Evolutionary conservation across 768 basidiomycete genomes (phyloP), one percentile per base, ranked within the genome.

Genomic region (Trametes cinnabarina): DNA sequence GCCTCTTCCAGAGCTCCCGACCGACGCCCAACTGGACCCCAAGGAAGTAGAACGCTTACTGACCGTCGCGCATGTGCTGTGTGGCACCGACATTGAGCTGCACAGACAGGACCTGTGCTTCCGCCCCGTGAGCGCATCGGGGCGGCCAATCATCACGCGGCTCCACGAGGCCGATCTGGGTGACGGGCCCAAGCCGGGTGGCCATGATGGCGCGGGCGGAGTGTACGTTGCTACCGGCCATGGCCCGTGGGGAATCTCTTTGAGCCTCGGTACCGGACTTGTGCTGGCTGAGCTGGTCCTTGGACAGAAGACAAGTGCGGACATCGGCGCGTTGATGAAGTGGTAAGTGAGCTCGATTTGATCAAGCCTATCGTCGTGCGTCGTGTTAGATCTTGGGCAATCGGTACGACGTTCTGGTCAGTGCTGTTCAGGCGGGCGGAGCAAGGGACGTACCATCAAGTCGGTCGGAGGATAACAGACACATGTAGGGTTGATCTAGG

Each of bases 241-340:
- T 51, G 75, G 73, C n/a, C 73, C 74, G 28, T 77, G 76, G 75
- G 73, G 73, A 43, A 71, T 74, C 57, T 62, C 61, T 25, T 51
- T 73, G 41, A 66, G 70, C 41, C 63, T 72, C 17, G 73, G 71
- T 35, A 71, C 70, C 41, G 72, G 73, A 22, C 53, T 60, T 17
- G 69, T 72, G 11, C 51, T 74, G 34, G 63, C 64, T 40, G 68
- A 72, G 64, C 65, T 69, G 61, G 59, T 71, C 32, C 62, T 72
- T 4, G 63, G 69, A 11, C 55, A 62, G 47, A 47, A 60, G 63
- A 55, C 69, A 34, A 70, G 68, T 41, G 68, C 65, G 43, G 71
- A 73, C 54, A 63, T 73, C 32, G 40, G 32, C 22, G 56, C 39
- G 62, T 61, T 71, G 60, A 60, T 52, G 26, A 46, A 51, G 58